phyloP scores from a whole-genome alignment of 1,284 basidiomycete species.

The Leucoagaricus sp. region DNA sequence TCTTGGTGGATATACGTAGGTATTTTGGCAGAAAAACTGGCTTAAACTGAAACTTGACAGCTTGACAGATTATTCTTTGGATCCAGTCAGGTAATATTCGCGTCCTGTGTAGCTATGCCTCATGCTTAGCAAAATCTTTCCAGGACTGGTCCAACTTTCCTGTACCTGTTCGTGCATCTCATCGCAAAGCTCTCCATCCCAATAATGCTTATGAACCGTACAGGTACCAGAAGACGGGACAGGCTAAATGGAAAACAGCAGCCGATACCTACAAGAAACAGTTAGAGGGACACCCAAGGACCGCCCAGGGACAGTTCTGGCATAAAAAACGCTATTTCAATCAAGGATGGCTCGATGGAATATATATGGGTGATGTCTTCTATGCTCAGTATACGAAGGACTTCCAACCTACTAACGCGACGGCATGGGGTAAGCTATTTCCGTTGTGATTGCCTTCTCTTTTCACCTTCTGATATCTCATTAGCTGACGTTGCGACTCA shows the following conservation, averaged over 20 bases:
- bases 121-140: neutral
- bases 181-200: neutral
- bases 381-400: constrained; percentile 42
- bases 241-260: constrained; percentile 40
- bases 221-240: constrained; percentile 35
- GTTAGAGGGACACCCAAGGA: constrained; percentile 43
- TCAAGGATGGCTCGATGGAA: constrained; percentile 51
- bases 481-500: constrained; percentile 44
- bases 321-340: constrained; percentile 43
- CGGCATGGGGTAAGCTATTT: constrained; percentile 40
- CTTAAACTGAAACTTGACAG: constrained; percentile 17
- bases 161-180: constrained; percentile 32
- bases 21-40: constrained; percentile 6
- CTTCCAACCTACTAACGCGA: constrained; percentile 39
- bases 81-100: constrained; percentile 33
- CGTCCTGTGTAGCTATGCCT: neutral
- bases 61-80: constrained; percentile 32
- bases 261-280: constrained; percentile 40
- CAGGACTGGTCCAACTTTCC: constrained; percentile 40
- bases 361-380: constrained; percentile 51
- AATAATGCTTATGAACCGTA: neutral
- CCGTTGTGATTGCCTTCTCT: constrained; percentile 3
- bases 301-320: constrained; percentile 46
- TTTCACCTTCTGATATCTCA: neutral
- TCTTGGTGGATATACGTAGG: constrained; percentile 38